Evolutionary conservation across 371 early-diverging fungal genomes (phyloP), one percentile per base, ranked within the genome.

Genomic region (Funneliformis caledonium): DNA sequence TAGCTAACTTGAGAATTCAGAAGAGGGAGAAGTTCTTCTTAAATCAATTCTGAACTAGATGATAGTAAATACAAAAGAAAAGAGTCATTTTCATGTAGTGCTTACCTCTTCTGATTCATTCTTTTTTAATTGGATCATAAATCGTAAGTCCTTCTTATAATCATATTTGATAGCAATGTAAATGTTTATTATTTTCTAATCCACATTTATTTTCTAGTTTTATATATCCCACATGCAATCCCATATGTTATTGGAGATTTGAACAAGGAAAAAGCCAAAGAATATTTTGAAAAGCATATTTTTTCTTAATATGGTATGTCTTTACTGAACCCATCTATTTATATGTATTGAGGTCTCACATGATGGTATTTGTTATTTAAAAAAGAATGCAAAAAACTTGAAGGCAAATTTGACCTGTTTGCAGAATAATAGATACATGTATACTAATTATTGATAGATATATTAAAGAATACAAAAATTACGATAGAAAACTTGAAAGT

Each of bases 51-150:
- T 76, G 10, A 62, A 76, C 64, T 76, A 42, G 76, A 4, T 64
- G 37, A 62, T 76, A 33, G 26, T 76, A 22, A 76, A 76, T 76
- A 76, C 76, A 45, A 76, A 76, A 76, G n/a, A 76, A 76, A 43
- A 60, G n/a, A 3, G 37, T 37, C 62, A 45, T 37, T 76, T 76
- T 45, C 76, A 76, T 45, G 64, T 43, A 16, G 76, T 76, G 7
- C 76, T 76, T 64, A 76, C 76, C 76, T 76, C 76, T 76, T 76
- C 64, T n/a, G 64, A 76, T 76, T 76, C 76, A 64, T 76, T 74
- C 59, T 74, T 74, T 74, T 56, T 56, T 73, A 56, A 74, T 31
- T 56, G 56, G 59, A 74, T 56, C 33, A 12, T 56, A 74, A 74
- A 74, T 22, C 59, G 74, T 74, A 56, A 74, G 59, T 52, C 33